Percentiles rank a stretch among this genome's conserved stretches.
phyloP scores from a whole-genome alignment of 495 filamentous ascomycete genomes.

The Penicillium coprophilum region DNA sequence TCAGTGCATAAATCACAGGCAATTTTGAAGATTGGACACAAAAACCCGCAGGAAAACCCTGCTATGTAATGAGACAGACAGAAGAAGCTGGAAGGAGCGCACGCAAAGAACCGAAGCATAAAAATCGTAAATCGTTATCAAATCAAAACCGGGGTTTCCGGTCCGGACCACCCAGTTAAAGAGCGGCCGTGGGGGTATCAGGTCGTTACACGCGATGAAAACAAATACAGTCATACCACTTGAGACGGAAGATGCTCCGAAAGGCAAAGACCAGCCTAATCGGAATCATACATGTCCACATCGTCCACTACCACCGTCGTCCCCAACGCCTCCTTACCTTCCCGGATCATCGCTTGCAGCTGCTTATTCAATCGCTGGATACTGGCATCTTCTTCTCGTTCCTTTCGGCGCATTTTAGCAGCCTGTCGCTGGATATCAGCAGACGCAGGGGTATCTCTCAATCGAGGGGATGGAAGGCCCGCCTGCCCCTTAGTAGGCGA shows the following conservation, averaged over 20 bases:
- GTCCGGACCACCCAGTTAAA: constrained; percentile 10
- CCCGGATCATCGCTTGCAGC: constrained; percentile 78
- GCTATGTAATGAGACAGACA: constrained; percentile 2
- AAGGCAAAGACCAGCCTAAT: constrained; percentile 21
- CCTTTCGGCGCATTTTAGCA: constrained; percentile 63
- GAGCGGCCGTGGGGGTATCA: constrained; percentile 31
- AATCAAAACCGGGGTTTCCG: constrained; percentile 8
- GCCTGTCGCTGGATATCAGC: constrained; percentile 67
- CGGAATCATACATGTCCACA: constrained; percentile 39
- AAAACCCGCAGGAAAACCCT: not conserved
- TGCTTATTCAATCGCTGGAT: constrained; percentile 75
- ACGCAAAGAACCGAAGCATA: constrained; percentile 12
- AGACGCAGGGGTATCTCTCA: constrained; percentile 47
- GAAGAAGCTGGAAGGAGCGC: not conserved
- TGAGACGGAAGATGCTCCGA: not conserved
- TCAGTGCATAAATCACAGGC: not conserved
- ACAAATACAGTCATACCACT: constrained; percentile 6
- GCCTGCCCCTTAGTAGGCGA: constrained; percentile 39
- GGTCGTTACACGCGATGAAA: constrained; percentile 18
- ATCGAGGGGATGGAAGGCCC: constrained; percentile 33
- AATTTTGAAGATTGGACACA: not conserved
- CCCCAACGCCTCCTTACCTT: constrained; percentile 84
- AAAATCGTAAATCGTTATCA: constrained; percentile 26
- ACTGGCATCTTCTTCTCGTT: constrained; percentile 74
- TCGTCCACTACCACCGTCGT: constrained; percentile 74